A percentile compares a stretch with the other conserved stretches of the same genome.
Conservation (phyloP, 176 grass and related monocot species). For the Cocos nucifera region DNA sequence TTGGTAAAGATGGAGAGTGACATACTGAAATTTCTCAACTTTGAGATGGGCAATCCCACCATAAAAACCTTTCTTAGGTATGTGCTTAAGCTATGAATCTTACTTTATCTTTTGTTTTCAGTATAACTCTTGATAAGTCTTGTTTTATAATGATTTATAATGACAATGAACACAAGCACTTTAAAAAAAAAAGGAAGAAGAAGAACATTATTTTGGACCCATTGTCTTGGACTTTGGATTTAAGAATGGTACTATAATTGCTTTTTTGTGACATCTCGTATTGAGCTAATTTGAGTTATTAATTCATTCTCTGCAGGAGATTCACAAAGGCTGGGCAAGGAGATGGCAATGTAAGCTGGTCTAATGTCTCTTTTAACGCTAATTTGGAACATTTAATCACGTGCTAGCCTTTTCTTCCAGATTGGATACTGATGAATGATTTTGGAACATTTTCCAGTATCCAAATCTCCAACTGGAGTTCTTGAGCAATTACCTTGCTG, state of each 20-base stretch:
- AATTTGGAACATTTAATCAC: neutral
- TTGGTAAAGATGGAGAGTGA: slow-evolving; percentile 53
- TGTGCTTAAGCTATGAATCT: neutral
- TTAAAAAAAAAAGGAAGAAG: too few relatives aligned
- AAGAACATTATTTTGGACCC: too few relatives aligned
- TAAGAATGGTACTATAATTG: too few relatives aligned
- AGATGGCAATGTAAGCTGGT: slow-evolving; percentile 35
- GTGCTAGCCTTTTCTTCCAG: too few relatives aligned
- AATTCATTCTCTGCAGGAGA: slow-evolving; percentile 26
- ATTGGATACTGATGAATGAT: too few relatives aligned
- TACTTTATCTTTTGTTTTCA: too few relatives aligned
- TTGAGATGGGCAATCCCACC: slow-evolving; percentile 40
- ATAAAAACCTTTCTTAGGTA: slow-evolving; percentile 42
- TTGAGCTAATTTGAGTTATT: too few relatives aligned
- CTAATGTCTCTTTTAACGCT: neutral
- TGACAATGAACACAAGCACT: too few relatives aligned
- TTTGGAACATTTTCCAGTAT: neutral
- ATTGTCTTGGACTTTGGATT: too few relatives aligned
- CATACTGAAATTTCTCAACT: slow-evolving; percentile 35
- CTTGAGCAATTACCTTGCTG: slow-evolving; percentile 45
- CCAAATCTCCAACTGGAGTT: slow-evolving; percentile 20
- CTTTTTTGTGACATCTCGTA: too few relatives aligned
- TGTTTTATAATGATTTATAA: too few relatives aligned
- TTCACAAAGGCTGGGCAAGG: slow-evolving; percentile 22
- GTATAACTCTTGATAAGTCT: too few relatives aligned